These are phyloP conservation scores for Stylosanthes scabra DNA, from an alignment of 331 rosid genomes.

Conservation along the genomic window DNA sequence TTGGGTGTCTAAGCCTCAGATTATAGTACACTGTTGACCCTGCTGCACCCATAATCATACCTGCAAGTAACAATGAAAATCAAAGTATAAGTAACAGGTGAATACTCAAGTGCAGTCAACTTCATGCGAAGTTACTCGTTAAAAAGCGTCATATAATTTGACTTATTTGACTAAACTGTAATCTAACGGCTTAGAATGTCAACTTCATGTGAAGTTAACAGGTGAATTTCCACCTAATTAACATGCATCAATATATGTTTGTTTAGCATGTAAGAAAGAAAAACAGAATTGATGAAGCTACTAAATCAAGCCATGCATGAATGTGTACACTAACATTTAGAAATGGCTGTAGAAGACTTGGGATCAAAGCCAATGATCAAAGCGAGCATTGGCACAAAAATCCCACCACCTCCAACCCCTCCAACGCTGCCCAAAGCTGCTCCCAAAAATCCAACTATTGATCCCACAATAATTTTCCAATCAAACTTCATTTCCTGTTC, in stretches of 20 bases:
- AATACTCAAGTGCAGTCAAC: not conserved
- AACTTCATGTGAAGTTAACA: no score
- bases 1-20: slow-evolving; percentile 67
- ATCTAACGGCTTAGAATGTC: no score
- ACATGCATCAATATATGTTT: no score
- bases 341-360: slow-evolving; percentile 74
- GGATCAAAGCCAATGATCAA: slow-evolving; percentile 73
- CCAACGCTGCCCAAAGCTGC: slow-evolving; percentile 83
- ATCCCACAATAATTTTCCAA: slow-evolving; percentile 64
- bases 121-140: no score
- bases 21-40: slow-evolving; percentile 73
- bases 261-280: not conserved
- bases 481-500: slow-evolving; percentile 69
- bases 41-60: slow-evolving; percentile 82
- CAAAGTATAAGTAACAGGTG: not conserved
- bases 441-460: slow-evolving; percentile 67
- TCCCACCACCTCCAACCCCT: slow-evolving; percentile 80
- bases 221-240: no score
- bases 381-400: slow-evolving; percentile 72
- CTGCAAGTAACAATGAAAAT: slow-evolving; percentile 36
- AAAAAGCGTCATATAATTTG: no score
- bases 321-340: slow-evolving; percentile 57
- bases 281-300: not conserved
- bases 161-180: no score
- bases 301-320: no score